These are phyloP conservation scores for Pulchroboletus neoregius DNA, from an alignment of 1,284 basidiomycete species.

Conservation along the genomic window DNA sequence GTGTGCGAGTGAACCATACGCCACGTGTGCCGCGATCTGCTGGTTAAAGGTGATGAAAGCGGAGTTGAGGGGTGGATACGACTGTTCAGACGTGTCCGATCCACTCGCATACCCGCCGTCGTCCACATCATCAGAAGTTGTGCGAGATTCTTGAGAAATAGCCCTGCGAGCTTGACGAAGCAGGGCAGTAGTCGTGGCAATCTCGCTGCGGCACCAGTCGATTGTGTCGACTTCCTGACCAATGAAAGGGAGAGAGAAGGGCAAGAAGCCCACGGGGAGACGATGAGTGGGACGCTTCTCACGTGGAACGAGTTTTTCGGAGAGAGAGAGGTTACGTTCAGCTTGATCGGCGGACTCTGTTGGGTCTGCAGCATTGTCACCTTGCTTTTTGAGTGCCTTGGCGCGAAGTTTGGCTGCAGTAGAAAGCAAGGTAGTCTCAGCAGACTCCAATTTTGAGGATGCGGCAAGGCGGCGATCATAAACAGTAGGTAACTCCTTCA, in stretches of 20 bases:
- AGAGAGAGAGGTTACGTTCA: slow-evolving; percentile 43
- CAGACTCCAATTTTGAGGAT: slow-evolving; percentile 78
- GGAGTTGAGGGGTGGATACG: slow-evolving; percentile 73
- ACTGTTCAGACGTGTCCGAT: slow-evolving; percentile 32
- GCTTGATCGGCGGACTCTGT: slow-evolving; percentile 32
- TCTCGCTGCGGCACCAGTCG: slow-evolving; percentile 80
- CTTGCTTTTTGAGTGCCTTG: slow-evolving; percentile 44
- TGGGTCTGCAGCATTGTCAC: slow-evolving; percentile 16
- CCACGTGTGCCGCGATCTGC: slow-evolving; percentile 92
- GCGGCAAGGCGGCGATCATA: slow-evolving; percentile 77
- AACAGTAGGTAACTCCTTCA: slow-evolving; percentile 80
- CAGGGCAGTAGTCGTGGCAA: slow-evolving; percentile 48
- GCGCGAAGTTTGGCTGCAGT: slow-evolving; percentile 66
- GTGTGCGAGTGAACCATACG: slow-evolving; percentile 67
- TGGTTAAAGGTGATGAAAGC: slow-evolving; percentile 93
- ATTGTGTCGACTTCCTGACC: slow-evolving; percentile 90
- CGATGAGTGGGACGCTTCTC: slow-evolving; percentile 79
- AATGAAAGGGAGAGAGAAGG: slow-evolving; percentile 59
- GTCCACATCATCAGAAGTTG: slow-evolving; percentile 12
- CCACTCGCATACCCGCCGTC: slow-evolving; percentile 24
- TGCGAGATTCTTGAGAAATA: slow-evolving; percentile 23
- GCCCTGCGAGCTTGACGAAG: slow-evolving; percentile 49
- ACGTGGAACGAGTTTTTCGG: slow-evolving; percentile 60
- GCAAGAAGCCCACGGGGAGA: slow-evolving; percentile 53
- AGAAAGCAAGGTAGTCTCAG: slow-evolving; percentile 74